Base-by-base conservation (phyloP, 805 yeast genomes). In the Ogataea methanolica region DNA sequence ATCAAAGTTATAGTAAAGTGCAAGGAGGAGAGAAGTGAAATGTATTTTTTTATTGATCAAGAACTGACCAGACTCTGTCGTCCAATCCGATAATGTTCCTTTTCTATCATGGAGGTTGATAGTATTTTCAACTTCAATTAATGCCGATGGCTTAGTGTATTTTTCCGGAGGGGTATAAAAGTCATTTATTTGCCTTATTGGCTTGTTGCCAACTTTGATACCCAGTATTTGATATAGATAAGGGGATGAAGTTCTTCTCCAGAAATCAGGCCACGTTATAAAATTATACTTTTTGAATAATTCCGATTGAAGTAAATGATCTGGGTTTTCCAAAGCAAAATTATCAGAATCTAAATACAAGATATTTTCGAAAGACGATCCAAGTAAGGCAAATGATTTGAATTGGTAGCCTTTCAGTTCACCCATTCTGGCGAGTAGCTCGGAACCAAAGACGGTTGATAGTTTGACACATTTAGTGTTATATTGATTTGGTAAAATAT, bases 231-330 rank as follows among this genome's bases (percentile, higher is more conserved):
- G 66, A 60, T 82, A 84, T 53, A 75, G 76, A 34, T 66, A 61
- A 2, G 90, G 89, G 1, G 85, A 73, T 0, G 87, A 79, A 4
- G 85, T 78, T 49, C 91, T 72, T 56, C 79, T 72, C 90, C 91
- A 84, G 50, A 80, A 80, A 65, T 84, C 90, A 1, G 90, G 91
- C 90, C 90, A 84, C 2, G 82, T 71, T 33, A 84, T 73, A 62
- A 84, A 63, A 3, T 87, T 85, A 36, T 68, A 63, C 14, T 67
- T 60, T 29, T 55, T 49, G 60, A 72, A 83, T 3, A 85, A 75
- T 21, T 73, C 72, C 1, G 67, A 58, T 1, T 51, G 47, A 26
- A 69, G 63, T 7, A 69, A 46, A 6, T 36, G 26, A 44, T 71
- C 75, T 5, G 77, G 77, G 51, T 72, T 69, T 37, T 61, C 58